Base-by-base conservation (phyloP, 768 basidiomycete genomes). In the Xerocomellus dryophilus region DNA sequence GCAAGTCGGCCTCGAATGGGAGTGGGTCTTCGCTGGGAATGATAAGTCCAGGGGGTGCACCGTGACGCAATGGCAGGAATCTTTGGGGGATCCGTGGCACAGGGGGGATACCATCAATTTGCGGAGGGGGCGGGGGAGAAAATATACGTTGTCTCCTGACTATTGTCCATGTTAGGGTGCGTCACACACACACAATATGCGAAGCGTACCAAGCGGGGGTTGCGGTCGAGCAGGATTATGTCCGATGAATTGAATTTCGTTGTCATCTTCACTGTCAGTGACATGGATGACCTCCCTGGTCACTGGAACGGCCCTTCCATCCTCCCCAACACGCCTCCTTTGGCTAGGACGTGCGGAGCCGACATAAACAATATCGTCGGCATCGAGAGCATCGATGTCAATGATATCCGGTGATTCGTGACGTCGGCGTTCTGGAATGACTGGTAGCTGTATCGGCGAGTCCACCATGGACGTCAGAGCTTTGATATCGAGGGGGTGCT, bases 11-110 rank as follows among this genome's bases (percentile, higher is more conserved):
- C 61, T 84, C 81, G 57, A 85, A 82, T 5, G 76, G 73, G 47
- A 85, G 76, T 0, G 82, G 84, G 32, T 75, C 66, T 4, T 74
- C 68, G 43, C 72, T 78, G 2, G 86, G 77, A 40, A 80, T 74
- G 40, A 86, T 69, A 29, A 80, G 74, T 42, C 77, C 78, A 27
- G 71, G 39, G 9, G 69, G 71, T 4, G 69, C 64, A 17, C 68
- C 74, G 2, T 65, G 71, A 5, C 69, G 75, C 56, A 74, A 58
- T 5, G 75, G 74, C 27, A 77, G 55, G 21, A 77, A 77, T 27
- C 75, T 65, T 21, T 61, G 61, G 1, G 78, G 78, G 11, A 79
- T 59, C 17, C 58, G 66, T 14, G 86, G 87, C 0, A 88, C 81
- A 1, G 85, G 84, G 1, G 86, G 87, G 4, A 78, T 67, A 2